phyloP scores from a whole-genome alignment of 2,329 filamentous ascomycete species.

The Chrysosporium queenslandicum region DNA sequence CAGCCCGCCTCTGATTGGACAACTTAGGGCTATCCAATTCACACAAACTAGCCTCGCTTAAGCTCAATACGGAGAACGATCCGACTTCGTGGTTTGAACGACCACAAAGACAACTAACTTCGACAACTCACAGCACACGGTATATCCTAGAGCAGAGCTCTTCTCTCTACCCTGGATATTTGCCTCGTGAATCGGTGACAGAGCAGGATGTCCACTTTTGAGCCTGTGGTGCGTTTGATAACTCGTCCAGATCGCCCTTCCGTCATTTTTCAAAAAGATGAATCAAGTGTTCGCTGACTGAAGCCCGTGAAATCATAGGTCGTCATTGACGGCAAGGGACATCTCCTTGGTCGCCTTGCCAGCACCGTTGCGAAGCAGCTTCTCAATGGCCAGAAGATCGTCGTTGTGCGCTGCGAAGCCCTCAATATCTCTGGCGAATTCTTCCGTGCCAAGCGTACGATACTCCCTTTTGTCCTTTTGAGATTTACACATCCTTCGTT shows the following conservation, averaged over 20 bases:
- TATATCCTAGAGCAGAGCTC: conserved; percentile 35
- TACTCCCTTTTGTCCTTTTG: conserved; percentile 22
- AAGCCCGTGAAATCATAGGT: conserved; percentile 50
- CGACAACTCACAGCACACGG: conserved; percentile 38
- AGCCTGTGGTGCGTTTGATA: conserved; percentile 51
- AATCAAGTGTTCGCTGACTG: conserved; percentile 28
- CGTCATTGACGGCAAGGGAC: conserved; percentile 99
- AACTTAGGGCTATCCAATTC: conserved; percentile 32
- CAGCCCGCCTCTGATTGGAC: conserved; percentile 20
- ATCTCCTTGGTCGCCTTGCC: conserved; percentile 97
- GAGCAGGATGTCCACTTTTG: conserved; percentile 56
- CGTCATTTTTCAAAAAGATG: not conserved
- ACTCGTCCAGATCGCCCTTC: conserved; percentile 10
- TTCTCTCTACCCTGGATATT: conserved; percentile 33
- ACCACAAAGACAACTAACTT: conserved; percentile 40
- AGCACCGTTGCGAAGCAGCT: conserved; percentile 98
- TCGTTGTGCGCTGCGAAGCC: conserved; percentile 95
- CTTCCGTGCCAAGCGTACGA: conserved; percentile 99
- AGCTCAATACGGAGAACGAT: conserved; percentile 26
- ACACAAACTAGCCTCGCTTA: conserved; percentile 37
- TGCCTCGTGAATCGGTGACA: conserved; percentile 35
- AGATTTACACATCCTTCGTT: conserved; percentile 5
- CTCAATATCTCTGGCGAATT: conserved; percentile 99
- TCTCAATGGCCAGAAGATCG: conserved; percentile 98
- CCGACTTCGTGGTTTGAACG: conserved; percentile 36